A percentile compares a stretch with the other conserved stretches of the same genome.
phyloP scores from a whole-genome alignment of 2,329 filamentous ascomycete species.

The Trichoderma koningiopsis region DNA sequence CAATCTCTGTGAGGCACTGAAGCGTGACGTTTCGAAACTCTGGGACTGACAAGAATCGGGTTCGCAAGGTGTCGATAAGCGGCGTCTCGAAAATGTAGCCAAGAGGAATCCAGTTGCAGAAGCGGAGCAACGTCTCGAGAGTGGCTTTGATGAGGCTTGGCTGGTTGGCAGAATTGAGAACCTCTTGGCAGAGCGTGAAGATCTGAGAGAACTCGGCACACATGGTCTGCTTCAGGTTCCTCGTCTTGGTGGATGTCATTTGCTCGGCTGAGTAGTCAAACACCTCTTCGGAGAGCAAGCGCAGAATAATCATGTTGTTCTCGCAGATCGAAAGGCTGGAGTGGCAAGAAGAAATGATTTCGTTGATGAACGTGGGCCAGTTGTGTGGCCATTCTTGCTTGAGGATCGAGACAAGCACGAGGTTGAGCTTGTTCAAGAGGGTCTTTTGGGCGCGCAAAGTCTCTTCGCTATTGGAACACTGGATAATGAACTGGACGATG shows the following conservation, averaged over 20 bases:
- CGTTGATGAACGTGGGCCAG: slow-evolving; percentile 99
- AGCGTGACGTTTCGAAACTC: slow-evolving; percentile 97
- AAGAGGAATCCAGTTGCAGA: slow-evolving; percentile 98
- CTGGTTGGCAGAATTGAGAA: slow-evolving; percentile 86
- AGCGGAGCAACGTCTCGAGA: slow-evolving; percentile 89
- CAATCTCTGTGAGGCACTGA: slow-evolving; percentile 97
- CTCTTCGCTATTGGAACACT: slow-evolving; percentile 88
- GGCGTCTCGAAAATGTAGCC: slow-evolving; percentile 99
- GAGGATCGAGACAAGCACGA: slow-evolving; percentile 93
- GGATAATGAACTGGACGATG: slow-evolving; percentile 97
- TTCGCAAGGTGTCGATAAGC: slow-evolving; percentile 91
- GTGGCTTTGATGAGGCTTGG: slow-evolving; percentile 93
- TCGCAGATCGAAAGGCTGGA: slow-evolving; percentile 96
- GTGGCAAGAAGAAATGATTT: slow-evolving; percentile 96
- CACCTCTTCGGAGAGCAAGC: slow-evolving; percentile 93
- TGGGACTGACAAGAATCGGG: slow-evolving; percentile 86
- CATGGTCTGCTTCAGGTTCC: slow-evolving; percentile 97
- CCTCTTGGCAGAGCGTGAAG: slow-evolving; percentile 95
- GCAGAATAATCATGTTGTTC: slow-evolving; percentile 99
- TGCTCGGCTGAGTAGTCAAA: slow-evolving; percentile 99
- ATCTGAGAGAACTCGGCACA: slow-evolving; percentile 98
- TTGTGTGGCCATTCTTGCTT: slow-evolving; percentile 99
- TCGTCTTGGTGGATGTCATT: slow-evolving; percentile 98
- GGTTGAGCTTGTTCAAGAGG: slow-evolving; percentile 95
- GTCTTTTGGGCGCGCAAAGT: slow-evolving; percentile 81